phyloP scores from a whole-genome alignment of 768 basidiomycete species.

The Agrocybe praecox region DNA sequence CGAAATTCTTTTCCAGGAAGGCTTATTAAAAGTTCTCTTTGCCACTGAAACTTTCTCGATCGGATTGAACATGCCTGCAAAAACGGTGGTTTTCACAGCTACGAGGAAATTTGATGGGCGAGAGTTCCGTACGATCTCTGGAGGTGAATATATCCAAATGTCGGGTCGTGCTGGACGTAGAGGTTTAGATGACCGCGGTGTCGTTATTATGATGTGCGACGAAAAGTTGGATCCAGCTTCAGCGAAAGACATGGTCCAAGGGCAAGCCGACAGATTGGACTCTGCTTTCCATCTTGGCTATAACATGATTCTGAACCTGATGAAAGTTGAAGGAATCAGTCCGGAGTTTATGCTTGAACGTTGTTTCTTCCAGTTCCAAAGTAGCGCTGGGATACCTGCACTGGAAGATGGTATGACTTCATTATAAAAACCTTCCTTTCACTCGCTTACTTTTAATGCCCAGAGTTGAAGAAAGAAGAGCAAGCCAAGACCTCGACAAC shows the following conservation, averaged over 20 bases:
- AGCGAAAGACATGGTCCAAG: constrained; percentile 97
- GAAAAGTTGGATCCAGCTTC: constrained; percentile 93
- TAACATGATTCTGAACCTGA: constrained; percentile 98
- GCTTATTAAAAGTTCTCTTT: constrained; percentile 96
- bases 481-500: constrained; percentile 59
- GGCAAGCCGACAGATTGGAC: constrained; percentile 94
- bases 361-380: constrained; percentile 99
- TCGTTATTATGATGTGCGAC: constrained; percentile 99
- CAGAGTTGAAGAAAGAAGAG: constrained; percentile 81
- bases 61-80: constrained; percentile 98
- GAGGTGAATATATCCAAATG: constrained; percentile 99
- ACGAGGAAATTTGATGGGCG: constrained; percentile 96
- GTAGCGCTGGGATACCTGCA: constrained; percentile 84
- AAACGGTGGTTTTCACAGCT: constrained; percentile 97
- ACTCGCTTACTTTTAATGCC: background rate
- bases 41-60: constrained; percentile 99
- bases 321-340: constrained; percentile 98
- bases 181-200: constrained; percentile 97
- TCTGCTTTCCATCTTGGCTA: constrained; percentile 99
- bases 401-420: constrained; percentile 74
- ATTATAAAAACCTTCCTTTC: background rate
- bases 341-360: constrained; percentile 98
- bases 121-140: constrained; percentile 91
- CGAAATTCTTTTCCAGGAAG: constrained; percentile 98
- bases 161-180: constrained; percentile 96